Evolutionary conservation across 2,329 filamentous ascomycete genomes (phyloP).

Genomic region (Pseudocercospora fuligena): DNA sequence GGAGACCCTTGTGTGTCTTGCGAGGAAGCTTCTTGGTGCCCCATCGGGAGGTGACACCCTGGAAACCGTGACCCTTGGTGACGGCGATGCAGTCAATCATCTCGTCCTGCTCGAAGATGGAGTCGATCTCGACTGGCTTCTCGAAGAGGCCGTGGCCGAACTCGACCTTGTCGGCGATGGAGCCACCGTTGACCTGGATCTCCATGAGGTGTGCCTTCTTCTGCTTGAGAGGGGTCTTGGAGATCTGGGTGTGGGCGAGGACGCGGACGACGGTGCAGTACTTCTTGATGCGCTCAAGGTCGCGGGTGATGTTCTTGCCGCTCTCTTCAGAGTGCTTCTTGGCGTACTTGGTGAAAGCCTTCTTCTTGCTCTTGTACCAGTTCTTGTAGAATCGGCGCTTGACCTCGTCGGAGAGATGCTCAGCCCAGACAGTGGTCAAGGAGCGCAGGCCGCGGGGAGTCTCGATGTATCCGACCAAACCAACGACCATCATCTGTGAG

Average conservation of each 20-base stretch:
- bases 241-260: constrained; percentile 98
- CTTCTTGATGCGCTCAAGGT: constrained; percentile 99
- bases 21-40: constrained; percentile 99
- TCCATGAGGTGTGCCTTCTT: constrained; percentile 99
- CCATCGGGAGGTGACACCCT: constrained; percentile 96
- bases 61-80: constrained; percentile 99
- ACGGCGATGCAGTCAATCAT: constrained; percentile 99
- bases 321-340: constrained; percentile 98
- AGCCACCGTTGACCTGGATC: constrained; percentile 99
- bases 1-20: constrained; percentile 99
- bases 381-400: constrained; percentile 99
- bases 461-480: constrained; percentile 99
- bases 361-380: constrained; percentile 99
- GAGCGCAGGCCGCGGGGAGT: constrained; percentile 99
- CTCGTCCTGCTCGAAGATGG: constrained; percentile 99
- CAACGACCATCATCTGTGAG: constrained; percentile 95
- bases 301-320: constrained; percentile 88
- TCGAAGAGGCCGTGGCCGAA: constrained; percentile 97
- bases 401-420: constrained; percentile 97
- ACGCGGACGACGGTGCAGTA: constrained; percentile 99
- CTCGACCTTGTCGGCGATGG: constrained; percentile 92
- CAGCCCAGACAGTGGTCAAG: constrained; percentile 99
- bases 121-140: constrained; percentile 93
- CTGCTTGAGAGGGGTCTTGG: constrained; percentile 99
- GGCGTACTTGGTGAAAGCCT: constrained; percentile 99